Evolutionary conservation across 176 grass and related monocot genomes (phyloP), one percentile per base, ranked within the genome.

Genomic region (Bonia amplexicaulis): DNA sequence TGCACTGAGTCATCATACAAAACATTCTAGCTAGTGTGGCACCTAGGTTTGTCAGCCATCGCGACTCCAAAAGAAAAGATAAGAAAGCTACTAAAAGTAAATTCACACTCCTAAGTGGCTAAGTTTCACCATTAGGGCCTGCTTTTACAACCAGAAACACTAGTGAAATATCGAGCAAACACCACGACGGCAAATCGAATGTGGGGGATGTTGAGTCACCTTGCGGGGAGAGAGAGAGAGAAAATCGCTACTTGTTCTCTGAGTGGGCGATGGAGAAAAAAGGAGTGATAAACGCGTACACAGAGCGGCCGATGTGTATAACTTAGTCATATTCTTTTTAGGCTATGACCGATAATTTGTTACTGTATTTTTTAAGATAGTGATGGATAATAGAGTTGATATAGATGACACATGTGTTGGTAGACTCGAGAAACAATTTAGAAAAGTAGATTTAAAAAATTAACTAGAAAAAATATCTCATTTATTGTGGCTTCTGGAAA

Each of bases 241-340:
- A 20, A 45, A 66, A 80, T 59, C 8, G 0, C 26, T 22, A 29
- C 26, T 46, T 76, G 55, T 40, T 6, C 39, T 40, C 39, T 23
- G 19, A 70, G 47, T 47, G 47, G 26, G 33, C 27, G 6, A 41
- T 2, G 41, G 41, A 14, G 55, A n/a, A n/a, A 46, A 63, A 89
- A 84, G 75, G 46, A 89, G 75, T 59, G 87, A 84, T 46, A 0
- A 47, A 84, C 81, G 47, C 79, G 9, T 25, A 40, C 52, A 12
- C 51, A 14, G 75, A 7, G n/a, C n/a, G 12, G 35, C 46, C 12
- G 7, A 3, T 6, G 45, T 7, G 8, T 1, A 60, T 11, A 5
- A n/a, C n/a, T n/a, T n/a, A n/a, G n/a, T n/a, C n/a, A n/a, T n/a
- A n/a, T n/a, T n/a, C n/a, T n/a, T n/a, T n/a, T n/a, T n/a, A n/a